Evolutionary conservation across 2,329 filamentous ascomycete species (phyloP).

Genomic region (Alternaria postmessia): DNA sequence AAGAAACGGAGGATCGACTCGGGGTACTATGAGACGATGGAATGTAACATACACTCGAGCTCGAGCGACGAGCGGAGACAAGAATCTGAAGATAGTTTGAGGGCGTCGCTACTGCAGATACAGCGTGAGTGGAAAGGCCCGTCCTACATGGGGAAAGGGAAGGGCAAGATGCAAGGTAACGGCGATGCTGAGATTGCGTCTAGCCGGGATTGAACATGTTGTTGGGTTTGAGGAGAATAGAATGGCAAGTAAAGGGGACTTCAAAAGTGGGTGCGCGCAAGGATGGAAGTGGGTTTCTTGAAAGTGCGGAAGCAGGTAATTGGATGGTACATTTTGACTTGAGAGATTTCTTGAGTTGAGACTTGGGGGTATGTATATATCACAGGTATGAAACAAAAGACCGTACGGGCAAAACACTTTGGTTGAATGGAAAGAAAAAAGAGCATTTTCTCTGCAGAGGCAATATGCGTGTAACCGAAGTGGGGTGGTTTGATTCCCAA

Average conservation of each 20-base stretch:
- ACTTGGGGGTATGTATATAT: neutral
- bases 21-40: neutral
- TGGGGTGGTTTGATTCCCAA: neutral
- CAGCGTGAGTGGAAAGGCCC: neutral
- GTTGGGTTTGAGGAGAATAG: neutral
- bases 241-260: no score
- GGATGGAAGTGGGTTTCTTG: no score
- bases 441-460: neutral
- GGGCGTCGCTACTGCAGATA: neutral
- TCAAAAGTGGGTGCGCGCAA: no score
- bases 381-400: neutral
- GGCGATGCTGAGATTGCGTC: neutral
- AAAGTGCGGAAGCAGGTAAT: neutral
- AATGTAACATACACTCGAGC: neutral
- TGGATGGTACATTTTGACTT: neutral
- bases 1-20: neutral
- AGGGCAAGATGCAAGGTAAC: neutral
- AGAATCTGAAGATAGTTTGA: neutral
- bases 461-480: neutral
- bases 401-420: neutral
- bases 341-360: neutral
- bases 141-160: neutral
- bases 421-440: neutral
- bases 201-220: neutral
- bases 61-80: neutral